Evolutionary conservation across 345 rosid genomes (phyloP).

Genomic region (Gossypium herbaceum): DNA sequence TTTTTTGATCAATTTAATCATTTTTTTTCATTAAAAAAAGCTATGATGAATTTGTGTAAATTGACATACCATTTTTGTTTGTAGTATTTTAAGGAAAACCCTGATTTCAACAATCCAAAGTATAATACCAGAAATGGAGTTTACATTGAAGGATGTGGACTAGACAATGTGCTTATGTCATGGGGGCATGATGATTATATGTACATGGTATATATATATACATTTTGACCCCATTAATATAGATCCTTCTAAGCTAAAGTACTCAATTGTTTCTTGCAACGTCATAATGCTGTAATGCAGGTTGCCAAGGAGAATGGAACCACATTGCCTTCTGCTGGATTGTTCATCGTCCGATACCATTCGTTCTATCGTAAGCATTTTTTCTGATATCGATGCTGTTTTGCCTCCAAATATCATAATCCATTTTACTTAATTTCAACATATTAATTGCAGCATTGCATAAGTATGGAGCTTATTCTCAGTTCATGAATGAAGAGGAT

Average conservation of each 20-base stretch:
- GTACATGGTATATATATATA: conserved; percentile 36
- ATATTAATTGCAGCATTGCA: conserved; percentile 32
- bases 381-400: neutral
- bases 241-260: too few species aligned
- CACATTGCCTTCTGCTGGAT: conserved; percentile 54
- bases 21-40: neutral
- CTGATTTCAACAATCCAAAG: conserved; percentile 39
- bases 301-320: conserved; percentile 51
- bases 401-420: neutral
- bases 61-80: neutral
- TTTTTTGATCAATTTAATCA: neutral
- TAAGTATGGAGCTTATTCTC: conserved; percentile 34
- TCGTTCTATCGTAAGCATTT: conserved; percentile 46
- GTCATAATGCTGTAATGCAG: conserved; percentile 16
- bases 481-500: conserved; percentile 43
- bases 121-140: conserved; percentile 51
- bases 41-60: neutral
- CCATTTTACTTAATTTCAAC: neutral
- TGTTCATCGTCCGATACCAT: conserved; percentile 60
- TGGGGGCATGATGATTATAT: conserved; percentile 74
- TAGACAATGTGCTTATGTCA: conserved; percentile 54
- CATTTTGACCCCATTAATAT: neutral
- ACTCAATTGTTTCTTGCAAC: neutral
- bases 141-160: conserved; percentile 53
- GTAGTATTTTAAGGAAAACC: conserved; percentile 59